Percentiles rank a stretch among this genome's conserved stretches.
These are phyloP conservation scores for Trichoderma citrinoviride DNA, from an alignment of 2,329 filamentous ascomycete genomes.

Conservation along the genomic window DNA sequence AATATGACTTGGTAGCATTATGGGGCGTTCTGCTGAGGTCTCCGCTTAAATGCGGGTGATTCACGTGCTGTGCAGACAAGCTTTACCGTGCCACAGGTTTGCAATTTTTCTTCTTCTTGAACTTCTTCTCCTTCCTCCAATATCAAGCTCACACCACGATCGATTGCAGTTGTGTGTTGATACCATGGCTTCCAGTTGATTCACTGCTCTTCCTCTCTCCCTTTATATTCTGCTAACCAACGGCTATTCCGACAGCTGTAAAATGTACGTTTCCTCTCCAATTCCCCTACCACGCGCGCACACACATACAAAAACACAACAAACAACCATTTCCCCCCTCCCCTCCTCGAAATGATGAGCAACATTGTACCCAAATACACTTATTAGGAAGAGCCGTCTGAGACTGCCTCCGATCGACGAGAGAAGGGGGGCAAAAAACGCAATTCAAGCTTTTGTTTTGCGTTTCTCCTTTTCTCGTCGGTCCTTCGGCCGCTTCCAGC, in stretches of 20 bases:
- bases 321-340: neutral
- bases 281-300: neutral
- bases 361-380: slow-evolving; percentile 38
- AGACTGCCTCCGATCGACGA: slow-evolving; percentile 36
- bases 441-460: neutral
- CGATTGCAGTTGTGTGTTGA: neutral
- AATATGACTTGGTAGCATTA: no score
- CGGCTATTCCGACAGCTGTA: neutral
- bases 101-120: slow-evolving; percentile 7
- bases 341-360: slow-evolving; percentile 40
- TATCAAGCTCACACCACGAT: neutral
- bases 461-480: neutral
- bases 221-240: neutral
- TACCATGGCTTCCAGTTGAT: neutral
- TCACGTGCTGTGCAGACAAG: slow-evolving; percentile 9
- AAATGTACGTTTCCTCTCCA: slow-evolving; percentile 1
- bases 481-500: slow-evolving; percentile 20
- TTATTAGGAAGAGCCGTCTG: slow-evolving; percentile 49
- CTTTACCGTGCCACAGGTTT: neutral
- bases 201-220: neutral
- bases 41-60: neutral
- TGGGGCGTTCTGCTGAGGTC: neutral
- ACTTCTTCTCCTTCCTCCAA: neutral
- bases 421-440: neutral
- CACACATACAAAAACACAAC: neutral